Evolutionary conservation across 306 rosid genomes (phyloP).

Genomic region (Rosa lucieae): DNA sequence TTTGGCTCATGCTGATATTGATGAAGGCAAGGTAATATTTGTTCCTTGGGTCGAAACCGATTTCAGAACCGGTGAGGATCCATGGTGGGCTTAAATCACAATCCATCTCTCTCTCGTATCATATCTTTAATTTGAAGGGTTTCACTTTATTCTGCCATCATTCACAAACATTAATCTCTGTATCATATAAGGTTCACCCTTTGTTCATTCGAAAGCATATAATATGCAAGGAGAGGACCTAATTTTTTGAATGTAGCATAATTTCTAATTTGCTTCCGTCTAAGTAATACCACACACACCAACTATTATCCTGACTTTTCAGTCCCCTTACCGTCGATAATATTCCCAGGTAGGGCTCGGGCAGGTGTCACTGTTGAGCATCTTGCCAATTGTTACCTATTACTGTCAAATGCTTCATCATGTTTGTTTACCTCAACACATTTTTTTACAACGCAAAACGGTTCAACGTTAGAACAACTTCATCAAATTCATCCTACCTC

Average conservation of each 20-base stretch:
- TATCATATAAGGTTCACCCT: conserved; percentile 19
- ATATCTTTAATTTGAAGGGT: not conserved
- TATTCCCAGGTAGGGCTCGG: not conserved
- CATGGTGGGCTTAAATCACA: conserved; percentile 75
- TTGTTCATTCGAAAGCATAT: conserved; percentile 7
- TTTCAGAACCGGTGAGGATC: conserved; percentile 83
- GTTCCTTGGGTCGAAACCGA: conserved; percentile 97
- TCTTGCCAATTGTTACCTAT: not conserved
- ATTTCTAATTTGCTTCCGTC: not conserved
- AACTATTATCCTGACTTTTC: not conserved
- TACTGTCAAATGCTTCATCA: too few species aligned
- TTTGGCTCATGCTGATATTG: conserved; percentile 71
- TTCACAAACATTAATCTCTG: conserved; percentile 12
- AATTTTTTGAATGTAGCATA: conserved; percentile 9
- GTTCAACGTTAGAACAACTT: too few species aligned
- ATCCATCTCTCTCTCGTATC: not conserved
- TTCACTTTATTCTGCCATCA: not conserved
- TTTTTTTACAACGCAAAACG: too few species aligned
- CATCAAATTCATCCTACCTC: not conserved
- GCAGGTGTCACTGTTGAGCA: not conserved
- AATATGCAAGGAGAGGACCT: conserved; percentile 17
- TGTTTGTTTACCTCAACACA: too few species aligned
- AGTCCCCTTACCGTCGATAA: not conserved
- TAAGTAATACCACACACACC: not conserved
- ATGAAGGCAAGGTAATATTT: conserved; percentile 75